phyloP scores from a whole-genome alignment of 352 stramenopile genomes.

The Phytopythium montanum region DNA sequence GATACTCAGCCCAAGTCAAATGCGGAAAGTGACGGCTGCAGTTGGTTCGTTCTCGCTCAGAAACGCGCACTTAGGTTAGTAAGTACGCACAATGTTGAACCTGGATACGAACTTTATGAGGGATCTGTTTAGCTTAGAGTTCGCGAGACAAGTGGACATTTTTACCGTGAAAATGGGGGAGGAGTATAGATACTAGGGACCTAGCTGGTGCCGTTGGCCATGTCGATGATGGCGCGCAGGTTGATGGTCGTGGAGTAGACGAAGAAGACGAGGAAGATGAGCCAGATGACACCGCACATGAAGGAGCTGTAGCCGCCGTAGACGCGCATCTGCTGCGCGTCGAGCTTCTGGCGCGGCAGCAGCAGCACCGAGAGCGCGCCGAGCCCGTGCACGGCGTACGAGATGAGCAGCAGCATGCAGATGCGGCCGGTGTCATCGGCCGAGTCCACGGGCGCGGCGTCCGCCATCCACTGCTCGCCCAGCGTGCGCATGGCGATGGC shows the following conservation, averaged over 20 bases:
- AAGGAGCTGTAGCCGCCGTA: constrained; percentile 59
- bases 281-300: constrained; percentile 40
- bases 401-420: constrained; percentile 41
- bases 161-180: background rate
- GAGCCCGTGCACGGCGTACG: constrained; percentile 51
- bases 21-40: background rate
- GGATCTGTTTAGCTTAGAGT: too few relatives aligned
- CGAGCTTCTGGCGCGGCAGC: constrained; percentile 56
- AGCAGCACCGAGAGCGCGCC: constrained; percentile 47
- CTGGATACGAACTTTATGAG: too few relatives aligned
- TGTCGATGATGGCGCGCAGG: constrained; percentile 33
- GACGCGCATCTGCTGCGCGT: constrained; percentile 59
- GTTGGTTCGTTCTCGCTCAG: too few relatives aligned
- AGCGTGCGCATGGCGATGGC: constrained; percentile 52
- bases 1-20: background rate
- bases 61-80: too few relatives aligned
- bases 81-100: too few relatives aligned
- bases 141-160: background rate
- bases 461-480: constrained; percentile 41
- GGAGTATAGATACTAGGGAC: constrained; percentile 6
- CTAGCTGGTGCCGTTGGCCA: constrained; percentile 16
- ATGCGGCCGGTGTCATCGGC: constrained; percentile 23
- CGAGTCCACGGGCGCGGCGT: constrained; percentile 23
- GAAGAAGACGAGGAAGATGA: constrained; percentile 63
- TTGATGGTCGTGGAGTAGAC: constrained; percentile 52